phyloP scores from a whole-genome alignment of 768 basidiomycete genomes.

The Cystofilobasidium ferigula region DNA sequence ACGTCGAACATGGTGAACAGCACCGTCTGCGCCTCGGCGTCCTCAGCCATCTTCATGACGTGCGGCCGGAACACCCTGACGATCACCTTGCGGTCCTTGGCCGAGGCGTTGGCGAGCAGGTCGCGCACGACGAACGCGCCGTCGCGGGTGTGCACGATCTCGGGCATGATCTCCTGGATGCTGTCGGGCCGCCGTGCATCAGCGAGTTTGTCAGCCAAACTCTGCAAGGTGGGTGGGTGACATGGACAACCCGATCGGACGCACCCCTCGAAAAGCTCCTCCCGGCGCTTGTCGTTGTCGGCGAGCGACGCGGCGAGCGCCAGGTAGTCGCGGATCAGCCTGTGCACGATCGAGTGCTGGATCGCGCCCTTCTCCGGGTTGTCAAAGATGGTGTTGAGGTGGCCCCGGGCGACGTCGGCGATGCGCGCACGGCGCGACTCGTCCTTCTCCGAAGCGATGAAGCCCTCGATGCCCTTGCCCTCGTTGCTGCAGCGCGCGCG shows the following conservation, averaged over 20 bases:
- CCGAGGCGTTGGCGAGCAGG: conserved; percentile 67
- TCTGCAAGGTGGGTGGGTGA: not conserved
- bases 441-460: conserved; percentile 53
- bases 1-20: conserved; percentile 82
- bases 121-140: conserved; percentile 77
- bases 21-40: conserved; percentile 81
- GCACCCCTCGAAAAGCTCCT: conserved; percentile 72
- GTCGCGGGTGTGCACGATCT: conserved; percentile 89
- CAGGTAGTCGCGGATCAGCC: conserved; percentile 76
- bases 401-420: conserved; percentile 58
- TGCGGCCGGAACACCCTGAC: conserved; percentile 82
- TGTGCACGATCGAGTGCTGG: conserved; percentile 76
- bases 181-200: conserved; percentile 41
- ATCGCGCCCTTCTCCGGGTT: conserved; percentile 83
- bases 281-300: conserved; percentile 60
- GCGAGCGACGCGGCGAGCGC: conserved; percentile 40
- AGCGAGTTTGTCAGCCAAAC: not conserved
- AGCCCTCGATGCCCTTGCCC: conserved; percentile 47
- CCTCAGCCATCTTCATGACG: conserved; percentile 71
- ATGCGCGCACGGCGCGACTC: conserved; percentile 49
- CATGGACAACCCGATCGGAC: conserved; percentile 24
- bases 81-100: conserved; percentile 89
- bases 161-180: conserved; percentile 72
- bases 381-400: conserved; percentile 66
- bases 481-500: conserved; percentile 23